Conservation (phyloP, 176 grass and related monocot species). For the Guadua angustifolia region DNA sequence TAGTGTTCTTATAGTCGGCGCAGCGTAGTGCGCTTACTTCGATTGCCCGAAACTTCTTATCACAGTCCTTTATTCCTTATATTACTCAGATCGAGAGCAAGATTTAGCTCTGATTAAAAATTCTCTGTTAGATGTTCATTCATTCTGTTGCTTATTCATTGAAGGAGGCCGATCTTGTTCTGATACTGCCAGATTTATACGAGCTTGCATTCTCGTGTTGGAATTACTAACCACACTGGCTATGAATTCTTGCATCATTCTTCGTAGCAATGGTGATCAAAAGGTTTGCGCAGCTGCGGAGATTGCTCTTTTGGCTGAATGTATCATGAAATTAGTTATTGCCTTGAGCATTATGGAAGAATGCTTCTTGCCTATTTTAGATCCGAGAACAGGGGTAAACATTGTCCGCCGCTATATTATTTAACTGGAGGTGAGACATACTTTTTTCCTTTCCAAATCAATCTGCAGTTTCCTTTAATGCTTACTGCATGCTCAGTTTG, state of each 20-base stretch:
- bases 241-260: constrained; percentile 66
- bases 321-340: constrained; percentile 91
- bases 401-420: no score
- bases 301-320: constrained; percentile 80
- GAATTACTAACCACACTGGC: constrained; percentile 56
- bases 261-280: constrained; percentile 72
- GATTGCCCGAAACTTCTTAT: no score
- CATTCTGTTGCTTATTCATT: no score
- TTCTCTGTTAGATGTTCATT: no score
- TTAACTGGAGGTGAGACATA: background rate
- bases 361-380: constrained; percentile 82
- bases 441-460: no score
- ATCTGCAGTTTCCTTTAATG: no score
- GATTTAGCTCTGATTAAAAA: no score
- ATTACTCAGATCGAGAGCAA: no score
- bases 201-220: constrained; percentile 64
- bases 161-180: constrained; percentile 29
- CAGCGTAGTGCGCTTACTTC: no score
- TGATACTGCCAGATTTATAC: constrained; percentile 60
- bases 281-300: constrained; percentile 53
- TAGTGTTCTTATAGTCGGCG: no score
- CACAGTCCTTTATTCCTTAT: no score
- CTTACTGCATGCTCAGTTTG: no score
- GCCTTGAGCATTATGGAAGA: constrained; percentile 89
- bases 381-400: constrained; percentile 70